phyloP scores from a whole-genome alignment of 306 rosid species.

The Dryas alaskensis region DNA sequence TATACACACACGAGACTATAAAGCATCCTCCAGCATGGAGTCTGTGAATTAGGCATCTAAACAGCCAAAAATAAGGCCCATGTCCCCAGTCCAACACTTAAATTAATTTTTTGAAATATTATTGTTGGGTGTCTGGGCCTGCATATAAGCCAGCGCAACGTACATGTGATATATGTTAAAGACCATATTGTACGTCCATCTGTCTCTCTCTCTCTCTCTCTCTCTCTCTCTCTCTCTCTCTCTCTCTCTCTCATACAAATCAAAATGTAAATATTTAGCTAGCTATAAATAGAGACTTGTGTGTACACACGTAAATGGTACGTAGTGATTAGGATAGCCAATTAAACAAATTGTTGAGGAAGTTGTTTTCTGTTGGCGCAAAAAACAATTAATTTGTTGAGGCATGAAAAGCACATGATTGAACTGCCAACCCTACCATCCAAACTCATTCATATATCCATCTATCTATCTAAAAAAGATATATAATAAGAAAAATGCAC shows the following conservation, averaged over 20 bases:
- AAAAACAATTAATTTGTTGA: constrained; percentile 34
- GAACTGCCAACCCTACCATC: constrained; percentile 41
- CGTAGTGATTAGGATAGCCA: too few species aligned
- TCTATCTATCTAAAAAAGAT: not conserved
- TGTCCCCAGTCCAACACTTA: not conserved
- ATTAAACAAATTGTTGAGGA: not conserved
- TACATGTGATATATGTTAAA: not conserved
- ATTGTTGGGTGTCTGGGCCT: not conserved
- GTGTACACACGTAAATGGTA: too few species aligned
- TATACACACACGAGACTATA: too few species aligned
- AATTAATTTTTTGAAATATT: too few species aligned
- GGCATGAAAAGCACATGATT: constrained; percentile 60
- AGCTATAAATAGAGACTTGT: too few species aligned
- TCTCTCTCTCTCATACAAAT: too few species aligned
- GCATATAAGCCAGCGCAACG: not conserved
- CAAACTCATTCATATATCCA: not conserved
- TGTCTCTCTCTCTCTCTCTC: too few species aligned
- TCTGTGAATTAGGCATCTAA: not conserved
- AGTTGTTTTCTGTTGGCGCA: not conserved
- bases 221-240: too few species aligned
- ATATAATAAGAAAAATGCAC: not conserved
- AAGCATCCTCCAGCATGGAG: too few species aligned
- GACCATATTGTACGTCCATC: too few species aligned
- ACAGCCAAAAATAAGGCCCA: not conserved
- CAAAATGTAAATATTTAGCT: too few species aligned